phyloP scores from a whole-genome alignment of 129 eudicot species.

The Scalesia atractyloides region DNA sequence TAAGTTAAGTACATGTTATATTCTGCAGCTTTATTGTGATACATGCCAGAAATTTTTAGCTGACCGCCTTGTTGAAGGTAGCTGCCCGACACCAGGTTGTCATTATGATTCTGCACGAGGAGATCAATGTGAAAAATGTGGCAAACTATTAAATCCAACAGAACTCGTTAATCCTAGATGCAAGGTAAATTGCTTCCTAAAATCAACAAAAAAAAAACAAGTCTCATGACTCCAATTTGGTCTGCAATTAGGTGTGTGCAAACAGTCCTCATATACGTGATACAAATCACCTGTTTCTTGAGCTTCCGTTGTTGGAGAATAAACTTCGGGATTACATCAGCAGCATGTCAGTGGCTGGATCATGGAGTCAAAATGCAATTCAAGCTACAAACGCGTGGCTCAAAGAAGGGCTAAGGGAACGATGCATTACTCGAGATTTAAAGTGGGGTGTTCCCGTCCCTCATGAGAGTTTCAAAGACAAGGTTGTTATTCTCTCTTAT shows the following conservation, averaged over 20 bases:
- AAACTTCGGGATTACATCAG: conserved; percentile 65
- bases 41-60: conserved; percentile 74
- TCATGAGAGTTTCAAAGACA: conserved; percentile 76
- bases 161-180: conserved; percentile 71
- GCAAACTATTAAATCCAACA: conserved; percentile 75
- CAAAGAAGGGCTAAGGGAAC: conserved; percentile 77
- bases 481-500: conserved; percentile 43
- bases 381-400: conserved; percentile 94
- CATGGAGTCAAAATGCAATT: conserved; percentile 97
- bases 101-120: conserved; percentile 92
- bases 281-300: conserved; percentile 90
- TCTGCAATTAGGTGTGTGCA: conserved; percentile 59
- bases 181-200: conserved; percentile 49
- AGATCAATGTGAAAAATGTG: conserved; percentile 87
- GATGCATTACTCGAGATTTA: conserved; percentile 96
- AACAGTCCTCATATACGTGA: conserved; percentile 82
- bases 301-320: conserved; percentile 73
- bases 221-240: not conserved
- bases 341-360: conserved; percentile 72
- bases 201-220: conserved; percentile 2
- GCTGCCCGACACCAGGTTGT: conserved; percentile 76
- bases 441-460: conserved; percentile 99
- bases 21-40: conserved; percentile 87
- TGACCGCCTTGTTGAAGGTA: conserved; percentile 82
- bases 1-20: not conserved